These are phyloP conservation scores for Colletotrichum sp. DNA, from an alignment of 2,329 filamentous ascomycete genomes.

Conservation along the genomic window DNA sequence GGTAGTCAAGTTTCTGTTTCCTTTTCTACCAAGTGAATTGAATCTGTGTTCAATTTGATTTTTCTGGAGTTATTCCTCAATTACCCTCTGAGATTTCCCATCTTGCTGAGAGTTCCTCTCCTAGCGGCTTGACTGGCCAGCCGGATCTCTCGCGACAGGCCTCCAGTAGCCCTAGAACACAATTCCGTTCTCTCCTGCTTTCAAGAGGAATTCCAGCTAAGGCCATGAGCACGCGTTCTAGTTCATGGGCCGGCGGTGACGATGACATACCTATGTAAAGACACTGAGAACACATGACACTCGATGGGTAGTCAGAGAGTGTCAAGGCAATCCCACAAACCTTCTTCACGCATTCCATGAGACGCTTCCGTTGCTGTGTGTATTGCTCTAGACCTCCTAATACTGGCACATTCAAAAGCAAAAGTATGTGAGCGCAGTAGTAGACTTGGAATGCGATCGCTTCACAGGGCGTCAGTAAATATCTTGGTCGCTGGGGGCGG, in stretches of 20 bases:
- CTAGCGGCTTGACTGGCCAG: conserved; percentile 7
- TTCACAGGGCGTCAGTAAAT: background rate
- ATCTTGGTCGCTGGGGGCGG: too few relatives aligned
- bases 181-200: background rate
- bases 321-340: conserved; percentile 28
- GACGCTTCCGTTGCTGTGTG: conserved; percentile 21
- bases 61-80: background rate
- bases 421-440: conserved; percentile 23
- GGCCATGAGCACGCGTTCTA: background rate
- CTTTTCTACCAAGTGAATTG: background rate
- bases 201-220: conserved; percentile 12
- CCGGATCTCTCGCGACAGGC: background rate
- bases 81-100: background rate
- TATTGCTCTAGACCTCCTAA: conserved; percentile 22
- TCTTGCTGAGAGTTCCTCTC: background rate
- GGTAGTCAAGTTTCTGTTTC: background rate
- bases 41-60: background rate
- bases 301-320: conserved; percentile 25
- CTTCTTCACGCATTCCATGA: conserved; percentile 24
- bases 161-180: background rate
- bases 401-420: conserved; percentile 21
- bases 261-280: conserved; percentile 22
- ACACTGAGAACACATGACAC: conserved; percentile 28
- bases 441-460: conserved; percentile 25
- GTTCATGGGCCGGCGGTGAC: too few relatives aligned